Evolutionary conservation across 192 early-diverging fungal genomes (phyloP).

Genomic region (Coemansia sp.): DNA sequence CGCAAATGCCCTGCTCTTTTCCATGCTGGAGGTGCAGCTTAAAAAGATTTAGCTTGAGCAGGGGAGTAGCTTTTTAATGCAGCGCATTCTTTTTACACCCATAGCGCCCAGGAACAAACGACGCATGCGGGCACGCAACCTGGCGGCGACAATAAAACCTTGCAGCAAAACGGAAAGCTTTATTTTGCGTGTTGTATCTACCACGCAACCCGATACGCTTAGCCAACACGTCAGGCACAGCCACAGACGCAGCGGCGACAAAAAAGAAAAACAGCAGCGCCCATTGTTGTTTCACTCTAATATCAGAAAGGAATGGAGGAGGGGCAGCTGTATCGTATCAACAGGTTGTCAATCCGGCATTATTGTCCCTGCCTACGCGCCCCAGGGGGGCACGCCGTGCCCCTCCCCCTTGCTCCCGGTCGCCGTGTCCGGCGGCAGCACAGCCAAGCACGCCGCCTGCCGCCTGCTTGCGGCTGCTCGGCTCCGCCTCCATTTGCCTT

Average conservation of each 20-base stretch:
- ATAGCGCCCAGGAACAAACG: slow-evolving; percentile 4
- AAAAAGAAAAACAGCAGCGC: slow-evolving; percentile 4
- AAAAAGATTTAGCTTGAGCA: neutral
- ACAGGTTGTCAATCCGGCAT: slow-evolving; percentile 10
- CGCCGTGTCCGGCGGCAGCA: neutral
- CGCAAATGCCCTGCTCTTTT: neutral
- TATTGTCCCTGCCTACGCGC: slow-evolving; percentile 2
- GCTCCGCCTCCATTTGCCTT: neutral
- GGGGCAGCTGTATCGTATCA: neutral
- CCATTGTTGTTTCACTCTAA: slow-evolving; percentile 11
- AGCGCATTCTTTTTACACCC: neutral
- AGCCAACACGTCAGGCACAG: slow-evolving; percentile 19
- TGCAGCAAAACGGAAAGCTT: slow-evolving; percentile 32
- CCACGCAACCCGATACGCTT: slow-evolving; percentile 10
- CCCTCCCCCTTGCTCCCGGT: neutral
- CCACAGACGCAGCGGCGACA: slow-evolving; percentile 9
- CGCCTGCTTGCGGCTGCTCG: neutral
- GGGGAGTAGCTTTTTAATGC: neutral
- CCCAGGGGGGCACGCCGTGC: neutral
- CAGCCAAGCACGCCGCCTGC: neutral
- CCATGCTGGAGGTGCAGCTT: neutral
- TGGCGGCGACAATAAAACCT: slow-evolving; percentile 16
- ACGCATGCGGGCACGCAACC: slow-evolving; percentile 7
- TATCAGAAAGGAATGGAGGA: slow-evolving; percentile 10
- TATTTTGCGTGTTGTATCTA: slow-evolving; percentile 4